phyloP scores from a whole-genome alignment of 192 early-diverging fungal species.

The Mycoemilia scoparia region DNA sequence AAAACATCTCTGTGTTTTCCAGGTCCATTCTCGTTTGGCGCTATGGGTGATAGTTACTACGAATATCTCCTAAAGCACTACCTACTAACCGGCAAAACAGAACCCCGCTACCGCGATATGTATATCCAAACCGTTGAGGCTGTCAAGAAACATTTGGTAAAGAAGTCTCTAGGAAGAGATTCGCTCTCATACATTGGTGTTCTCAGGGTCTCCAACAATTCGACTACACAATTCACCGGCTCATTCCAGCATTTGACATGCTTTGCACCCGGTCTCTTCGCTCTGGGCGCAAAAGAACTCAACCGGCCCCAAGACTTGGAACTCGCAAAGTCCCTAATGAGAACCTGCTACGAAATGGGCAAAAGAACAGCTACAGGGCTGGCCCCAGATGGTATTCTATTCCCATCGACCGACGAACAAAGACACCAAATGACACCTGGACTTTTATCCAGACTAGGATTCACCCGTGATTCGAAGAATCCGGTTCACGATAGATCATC shows the following conservation, averaged over 20 bases:
- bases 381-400: slow-evolving; percentile 56
- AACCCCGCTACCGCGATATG: slow-evolving; percentile 42
- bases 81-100: slow-evolving; percentile 43
- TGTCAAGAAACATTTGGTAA: slow-evolving; percentile 30
- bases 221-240: slow-evolving; percentile 10
- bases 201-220: no score
- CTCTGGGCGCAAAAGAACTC: slow-evolving; percentile 39
- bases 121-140: slow-evolving; percentile 45
- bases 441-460: no score
- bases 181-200: no score
- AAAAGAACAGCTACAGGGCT: slow-evolving; percentile 52
- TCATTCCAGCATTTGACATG: slow-evolving; percentile 94
- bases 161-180: no score
- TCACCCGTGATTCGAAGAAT: not conserved
- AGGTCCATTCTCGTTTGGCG: slow-evolving; percentile 39
- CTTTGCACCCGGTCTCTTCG: slow-evolving; percentile 72
- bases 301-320: slow-evolving; percentile 40
- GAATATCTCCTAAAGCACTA: slow-evolving; percentile 88
- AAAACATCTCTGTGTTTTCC: no score
- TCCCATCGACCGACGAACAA: slow-evolving; percentile 23
- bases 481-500: slow-evolving; percentile 28
- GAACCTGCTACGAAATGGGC: slow-evolving; percentile 67
- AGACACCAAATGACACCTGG: slow-evolving; percentile 12
- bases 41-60: slow-evolving; percentile 84
- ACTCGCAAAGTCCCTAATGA: slow-evolving; percentile 57